Evolutionary conservation across 192 early-diverging fungal genomes (phyloP).

Genomic region (Pecoramyces ruminantium): DNA sequence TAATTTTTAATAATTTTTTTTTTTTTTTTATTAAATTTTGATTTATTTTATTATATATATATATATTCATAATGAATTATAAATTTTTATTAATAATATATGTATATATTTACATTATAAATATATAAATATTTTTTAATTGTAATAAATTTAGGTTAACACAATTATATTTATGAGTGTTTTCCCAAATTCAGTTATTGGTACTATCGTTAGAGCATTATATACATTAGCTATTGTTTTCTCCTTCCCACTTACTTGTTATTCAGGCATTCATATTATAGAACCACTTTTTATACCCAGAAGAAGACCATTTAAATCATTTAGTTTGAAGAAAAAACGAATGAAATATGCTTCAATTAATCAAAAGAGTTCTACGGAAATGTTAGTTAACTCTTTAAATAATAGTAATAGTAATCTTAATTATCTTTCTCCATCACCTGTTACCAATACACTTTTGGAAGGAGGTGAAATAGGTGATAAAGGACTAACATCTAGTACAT

Average conservation of each 20-base stretch:
- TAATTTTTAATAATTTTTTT: no score
- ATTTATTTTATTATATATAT: no score
- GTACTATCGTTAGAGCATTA: neutral
- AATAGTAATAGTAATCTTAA: no score
- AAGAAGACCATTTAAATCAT: neutral
- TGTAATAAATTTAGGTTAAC: slow-evolving; percentile 17
- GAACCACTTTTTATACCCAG: slow-evolving; percentile 1
- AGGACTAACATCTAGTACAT: neutral
- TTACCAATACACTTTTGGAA: no score
- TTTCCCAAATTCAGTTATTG: slow-evolving; percentile 7
- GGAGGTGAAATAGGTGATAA: no score
- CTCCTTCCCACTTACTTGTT: slow-evolving; percentile 80
- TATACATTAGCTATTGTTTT: slow-evolving; percentile 82
- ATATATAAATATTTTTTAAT: no score
- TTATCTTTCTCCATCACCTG: no score
- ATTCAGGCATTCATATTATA: slow-evolving; percentile 78
- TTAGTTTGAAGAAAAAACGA: neutral
- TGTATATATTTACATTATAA: no score
- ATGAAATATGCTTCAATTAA: neutral
- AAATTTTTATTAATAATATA: no score
- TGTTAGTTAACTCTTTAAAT: neutral
- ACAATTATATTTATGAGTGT: slow-evolving; percentile 80
- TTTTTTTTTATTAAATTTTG: no score
- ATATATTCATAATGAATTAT: no score
- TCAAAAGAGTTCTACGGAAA: neutral